Percentiles rank a stretch among this genome's conserved stretches.
phyloP scores from a whole-genome alignment of 192 early-diverging fungal species.

The Coemansia umbellata region DNA sequence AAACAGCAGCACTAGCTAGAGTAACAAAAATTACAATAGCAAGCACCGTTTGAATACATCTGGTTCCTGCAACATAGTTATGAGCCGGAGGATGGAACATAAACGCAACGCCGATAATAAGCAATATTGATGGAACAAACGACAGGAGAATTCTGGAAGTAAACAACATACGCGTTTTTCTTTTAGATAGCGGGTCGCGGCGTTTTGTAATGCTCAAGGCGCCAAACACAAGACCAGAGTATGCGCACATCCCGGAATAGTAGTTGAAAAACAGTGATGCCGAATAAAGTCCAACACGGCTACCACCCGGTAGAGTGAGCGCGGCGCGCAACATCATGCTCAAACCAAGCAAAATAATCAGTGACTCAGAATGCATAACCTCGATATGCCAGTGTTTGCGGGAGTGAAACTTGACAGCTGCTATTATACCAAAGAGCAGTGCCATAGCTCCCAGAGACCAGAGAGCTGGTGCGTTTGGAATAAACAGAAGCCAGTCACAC shows the following conservation, averaged over 20 bases:
- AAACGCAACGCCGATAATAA: neutral
- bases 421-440: neutral
- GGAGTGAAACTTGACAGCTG: neutral
- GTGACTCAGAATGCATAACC: too few species aligned
- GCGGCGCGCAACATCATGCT: conserved; percentile 8
- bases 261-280: conserved; percentile 13
- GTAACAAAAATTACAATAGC: neutral
- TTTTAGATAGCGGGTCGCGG: too few species aligned
- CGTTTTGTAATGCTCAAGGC: neutral
- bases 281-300: conserved; percentile 2
- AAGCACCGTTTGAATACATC: conserved; percentile 1
- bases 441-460: conserved; percentile 15
- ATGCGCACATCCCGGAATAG: neutral
- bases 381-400: too few species aligned
- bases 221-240: neutral
- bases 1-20: neutral
- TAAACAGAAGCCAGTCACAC: conserved; percentile 16
- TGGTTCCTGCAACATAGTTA: neutral
- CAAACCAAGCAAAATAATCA: neutral
- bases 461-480: conserved; percentile 12
- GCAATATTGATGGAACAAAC: conserved; percentile 2
- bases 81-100: conserved; percentile 1
- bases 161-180: too few species aligned
- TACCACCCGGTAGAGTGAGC: neutral
- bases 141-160: neutral